phyloP scores from a whole-genome alignment of 2,329 filamentous ascomycete species.

The Phoma sp. region DNA sequence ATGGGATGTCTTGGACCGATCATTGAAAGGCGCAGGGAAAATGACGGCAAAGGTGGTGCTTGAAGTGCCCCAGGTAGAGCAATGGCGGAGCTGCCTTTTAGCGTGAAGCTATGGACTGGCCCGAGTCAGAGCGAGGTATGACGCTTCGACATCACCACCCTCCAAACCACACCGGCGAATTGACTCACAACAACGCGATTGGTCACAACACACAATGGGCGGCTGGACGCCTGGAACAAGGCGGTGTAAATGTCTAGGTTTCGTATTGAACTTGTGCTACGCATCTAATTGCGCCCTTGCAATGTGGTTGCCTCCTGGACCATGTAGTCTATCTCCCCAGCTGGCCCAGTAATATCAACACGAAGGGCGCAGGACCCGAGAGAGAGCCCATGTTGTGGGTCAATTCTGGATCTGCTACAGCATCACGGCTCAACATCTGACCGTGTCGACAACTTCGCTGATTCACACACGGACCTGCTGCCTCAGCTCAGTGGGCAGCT shows the following conservation, averaged over 20 bases:
- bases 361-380: conserved; percentile 10
- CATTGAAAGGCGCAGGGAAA: conserved; percentile 38
- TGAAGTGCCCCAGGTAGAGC: conserved; percentile 16
- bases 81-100: conserved; percentile 15
- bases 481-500: conserved; percentile 28
- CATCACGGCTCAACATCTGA: conserved; percentile 2
- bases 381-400: not conserved
- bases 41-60: conserved; percentile 17
- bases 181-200: conserved; percentile 11
- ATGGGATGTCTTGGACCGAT: conserved; percentile 39
- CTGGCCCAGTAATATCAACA: not conserved
- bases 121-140: conserved; percentile 19
- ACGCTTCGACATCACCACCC: conserved; percentile 15
- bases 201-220: not conserved
- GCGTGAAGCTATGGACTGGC: conserved; percentile 1
- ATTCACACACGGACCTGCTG: conserved; percentile 2
- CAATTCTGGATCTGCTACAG: not conserved
- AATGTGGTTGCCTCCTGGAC: not conserved
- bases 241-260: not conserved
- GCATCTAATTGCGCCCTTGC: conserved; percentile 1
- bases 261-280: conserved; percentile 4
- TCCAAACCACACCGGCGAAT: not conserved
- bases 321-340: not conserved
- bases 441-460: not conserved
- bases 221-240: not conserved